Conservation (phyloP, 257 asterid species). For the Anisodus acutangulus region DNA sequence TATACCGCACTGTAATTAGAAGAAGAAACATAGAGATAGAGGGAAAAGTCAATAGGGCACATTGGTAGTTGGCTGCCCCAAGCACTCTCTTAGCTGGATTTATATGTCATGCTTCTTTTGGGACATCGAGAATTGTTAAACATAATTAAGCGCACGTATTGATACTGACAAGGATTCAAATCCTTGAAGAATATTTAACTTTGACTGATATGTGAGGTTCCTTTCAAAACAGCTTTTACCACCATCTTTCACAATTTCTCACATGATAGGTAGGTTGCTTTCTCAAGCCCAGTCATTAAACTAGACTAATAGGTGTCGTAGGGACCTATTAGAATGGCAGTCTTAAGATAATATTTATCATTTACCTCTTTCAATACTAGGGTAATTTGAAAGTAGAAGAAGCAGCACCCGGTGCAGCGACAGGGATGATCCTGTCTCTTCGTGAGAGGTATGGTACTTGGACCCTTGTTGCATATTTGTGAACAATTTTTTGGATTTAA, state of each 20-base stretch:
- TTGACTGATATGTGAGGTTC: not conserved
- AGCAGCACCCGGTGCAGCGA: slow-evolving; percentile 87
- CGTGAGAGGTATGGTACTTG: slow-evolving; percentile 68
- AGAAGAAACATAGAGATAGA: too few relatives aligned
- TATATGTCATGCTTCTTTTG: not conserved
- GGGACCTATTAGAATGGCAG: not conserved
- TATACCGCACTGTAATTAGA: not conserved
- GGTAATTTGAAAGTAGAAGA: slow-evolving; percentile 72
- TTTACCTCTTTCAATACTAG: slow-evolving; percentile 37
- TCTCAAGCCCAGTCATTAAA: not conserved
- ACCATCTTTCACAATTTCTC: not conserved
- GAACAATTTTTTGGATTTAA: not conserved
- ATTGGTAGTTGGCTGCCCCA: not conserved
- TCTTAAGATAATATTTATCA: not conserved
- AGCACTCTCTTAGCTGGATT: not conserved
- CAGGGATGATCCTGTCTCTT: slow-evolving; percentile 91
- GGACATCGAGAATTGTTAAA: not conserved
- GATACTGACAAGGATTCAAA: not conserved
- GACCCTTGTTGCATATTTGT: not conserved
- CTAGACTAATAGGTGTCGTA: not conserved
- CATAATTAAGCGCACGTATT: not conserved
- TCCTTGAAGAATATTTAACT: not conserved
- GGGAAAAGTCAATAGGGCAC: not conserved
- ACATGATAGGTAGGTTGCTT: not conserved
- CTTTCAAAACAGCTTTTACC: not conserved